Base-by-base conservation (phyloP, 2,329 filamentous ascomycete genomes). In the Cryoendolithus antarcticus region DNA sequence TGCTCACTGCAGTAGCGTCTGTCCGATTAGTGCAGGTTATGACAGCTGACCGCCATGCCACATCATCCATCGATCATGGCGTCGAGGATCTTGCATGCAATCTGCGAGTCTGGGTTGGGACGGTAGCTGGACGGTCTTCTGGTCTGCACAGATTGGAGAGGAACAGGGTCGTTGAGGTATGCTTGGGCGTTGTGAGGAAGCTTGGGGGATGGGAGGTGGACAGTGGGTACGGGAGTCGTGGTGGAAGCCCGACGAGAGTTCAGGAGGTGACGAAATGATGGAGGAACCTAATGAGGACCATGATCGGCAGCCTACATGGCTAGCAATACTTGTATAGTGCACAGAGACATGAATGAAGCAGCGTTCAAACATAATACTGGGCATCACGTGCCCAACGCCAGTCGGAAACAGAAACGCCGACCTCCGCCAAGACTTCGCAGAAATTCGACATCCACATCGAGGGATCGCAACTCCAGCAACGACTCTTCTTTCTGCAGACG, bases 31-130 rank as follows among this genome's bases (percentile, higher is more conserved):
- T 70, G 7, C 55, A 52, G 9, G 48, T 48, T 9, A 62, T 65
- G 43, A 53, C 59, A 35, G 45, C 54, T 4, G 55, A 64, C 15
- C 38, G 52, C 4, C 43, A 49, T 2, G 45, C 62, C 2, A 54
- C 58, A 9, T 40, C 48, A 5, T 51, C 59, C 12, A 57, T 58
- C 1, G 57, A 56, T 35, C 47, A 52, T 12, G 65, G 64, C 1
- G 52, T 69, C 3, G 66, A 69, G 42, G 56, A 63, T 27, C 49
- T 68, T 15, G 63, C 64, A 4, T 59, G 56, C 38, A 60, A 57
- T 13, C 48, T 70, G 31, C 57, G 66, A 3, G 54, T 65, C 35
- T 70, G 67, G 66, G 54, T 67, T 30, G 66, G 66, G 3, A 64
- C 62, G 24, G 61, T 61, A 12, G 60, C 59, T 4, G 65, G 62